Evolutionary conservation across 1,284 basidiomycete species (phyloP).

Genomic region (Irpex lacteus): DNA sequence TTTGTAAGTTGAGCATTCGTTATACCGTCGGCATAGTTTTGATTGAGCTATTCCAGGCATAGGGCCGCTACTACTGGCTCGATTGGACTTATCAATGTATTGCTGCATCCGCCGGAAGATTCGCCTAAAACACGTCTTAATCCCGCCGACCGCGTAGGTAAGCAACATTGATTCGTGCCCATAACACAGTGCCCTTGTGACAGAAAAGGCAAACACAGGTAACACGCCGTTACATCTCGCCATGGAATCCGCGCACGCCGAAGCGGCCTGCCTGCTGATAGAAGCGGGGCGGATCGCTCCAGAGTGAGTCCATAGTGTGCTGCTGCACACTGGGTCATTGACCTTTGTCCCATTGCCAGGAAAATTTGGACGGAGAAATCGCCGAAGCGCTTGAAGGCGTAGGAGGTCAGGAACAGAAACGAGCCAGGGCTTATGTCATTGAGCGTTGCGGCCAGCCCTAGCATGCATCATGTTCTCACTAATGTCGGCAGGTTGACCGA

Average conservation of each 20-base stretch:
- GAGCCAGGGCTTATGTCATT: constrained; percentile 72
- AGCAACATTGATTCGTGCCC: constrained; percentile 21
- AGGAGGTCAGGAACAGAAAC: constrained; percentile 81
- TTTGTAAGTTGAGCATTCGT: constrained; percentile 51
- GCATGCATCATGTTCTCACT: neutral
- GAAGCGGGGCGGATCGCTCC: constrained; percentile 91
- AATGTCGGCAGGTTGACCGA: neutral
- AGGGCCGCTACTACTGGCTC: constrained; percentile 94
- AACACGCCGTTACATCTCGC: constrained; percentile 96
- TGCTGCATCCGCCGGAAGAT: constrained; percentile 74
- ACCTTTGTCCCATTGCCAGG: constrained; percentile 36
- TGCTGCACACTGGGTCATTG: constrained; percentile 12
- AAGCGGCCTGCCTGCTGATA: constrained; percentile 84
- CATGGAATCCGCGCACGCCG: constrained; percentile 91
- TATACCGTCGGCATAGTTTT: constrained; percentile 18
- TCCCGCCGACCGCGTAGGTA: constrained; percentile 81
- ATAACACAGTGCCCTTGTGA: constrained; percentile 1
- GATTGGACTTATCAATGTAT: constrained; percentile 77
- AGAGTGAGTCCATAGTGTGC: constrained; percentile 53
- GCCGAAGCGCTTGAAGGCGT: constrained; percentile 87
- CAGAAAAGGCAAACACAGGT: constrained; percentile 43
- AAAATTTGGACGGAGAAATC: constrained; percentile 78
- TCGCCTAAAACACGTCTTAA: constrained; percentile 82
- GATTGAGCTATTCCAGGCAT: constrained; percentile 52
- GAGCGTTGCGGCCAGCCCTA: constrained; percentile 56